Evolutionary conservation across 2,329 filamentous ascomycete genomes (phyloP).

Genomic region (Claviceps digitariae): DNA sequence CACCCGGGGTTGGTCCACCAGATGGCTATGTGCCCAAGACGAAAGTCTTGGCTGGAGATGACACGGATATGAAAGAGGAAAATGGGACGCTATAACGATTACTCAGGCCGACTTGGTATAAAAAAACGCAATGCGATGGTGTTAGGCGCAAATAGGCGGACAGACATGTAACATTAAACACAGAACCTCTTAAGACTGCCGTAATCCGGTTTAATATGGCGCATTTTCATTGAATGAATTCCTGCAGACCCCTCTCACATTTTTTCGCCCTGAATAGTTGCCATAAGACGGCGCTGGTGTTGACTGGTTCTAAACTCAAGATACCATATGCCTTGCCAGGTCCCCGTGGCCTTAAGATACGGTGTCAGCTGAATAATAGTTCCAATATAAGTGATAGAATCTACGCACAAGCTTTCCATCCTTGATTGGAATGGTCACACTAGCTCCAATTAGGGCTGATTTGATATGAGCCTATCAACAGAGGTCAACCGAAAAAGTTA

Average conservation of each 20-base stretch:
- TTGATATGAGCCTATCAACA: slow-evolving; percentile 70
- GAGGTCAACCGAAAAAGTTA: background rate
- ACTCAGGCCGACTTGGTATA: slow-evolving; percentile 11
- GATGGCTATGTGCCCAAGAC: slow-evolving; percentile 48
- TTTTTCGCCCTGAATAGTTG: slow-evolving; percentile 86
- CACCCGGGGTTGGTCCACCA: slow-evolving; percentile 53
- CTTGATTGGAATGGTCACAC: slow-evolving; percentile 79
- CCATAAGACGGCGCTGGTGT: slow-evolving; percentile 72
- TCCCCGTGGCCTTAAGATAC: slow-evolving; percentile 40
- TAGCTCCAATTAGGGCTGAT: slow-evolving; percentile 75
- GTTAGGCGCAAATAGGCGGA: slow-evolving; percentile 19
- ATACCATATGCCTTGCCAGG: slow-evolving; percentile 89
- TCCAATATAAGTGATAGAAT: background rate
- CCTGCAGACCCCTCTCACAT: slow-evolving; percentile 15
- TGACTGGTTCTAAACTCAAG: slow-evolving; percentile 70
- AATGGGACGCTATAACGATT: slow-evolving; percentile 21
- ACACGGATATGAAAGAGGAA: slow-evolving; percentile 47
- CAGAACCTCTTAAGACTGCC: background rate
- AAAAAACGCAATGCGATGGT: slow-evolving; percentile 16
- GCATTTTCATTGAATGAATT: background rate
- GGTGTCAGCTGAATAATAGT: background rate
- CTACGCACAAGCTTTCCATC: slow-evolving; percentile 59
- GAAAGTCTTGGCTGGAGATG: slow-evolving; percentile 50
- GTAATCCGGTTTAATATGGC: background rate
- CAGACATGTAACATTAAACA: slow-evolving; percentile 6